Conservation (phyloP, 2,329 filamentous ascomycete species). For the Cladosporium sp. region DNA sequence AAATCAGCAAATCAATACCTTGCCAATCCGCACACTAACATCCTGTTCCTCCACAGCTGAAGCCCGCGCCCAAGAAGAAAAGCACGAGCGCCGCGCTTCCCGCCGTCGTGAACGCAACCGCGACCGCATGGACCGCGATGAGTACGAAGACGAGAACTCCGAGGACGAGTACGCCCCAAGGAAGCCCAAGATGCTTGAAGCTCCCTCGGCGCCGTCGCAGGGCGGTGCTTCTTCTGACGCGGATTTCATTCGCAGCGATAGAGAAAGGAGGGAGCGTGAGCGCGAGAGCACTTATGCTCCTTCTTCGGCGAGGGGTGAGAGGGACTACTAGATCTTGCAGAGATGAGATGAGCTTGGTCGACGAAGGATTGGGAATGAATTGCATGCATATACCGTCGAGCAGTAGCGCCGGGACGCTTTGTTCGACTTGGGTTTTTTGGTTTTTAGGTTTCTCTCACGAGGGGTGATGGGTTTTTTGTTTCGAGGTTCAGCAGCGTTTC, state of each 20-base stretch:
- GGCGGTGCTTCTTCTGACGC: slow-evolving; percentile 25
- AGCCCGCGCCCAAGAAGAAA: slow-evolving; percentile 32
- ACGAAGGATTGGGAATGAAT: too few species aligned
- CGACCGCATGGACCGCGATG: slow-evolving; percentile 35
- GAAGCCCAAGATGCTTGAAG: slow-evolving; percentile 39
- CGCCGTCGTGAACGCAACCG: slow-evolving; percentile 31
- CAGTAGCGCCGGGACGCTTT: neutral
- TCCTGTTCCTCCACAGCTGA: slow-evolving; percentile 14
- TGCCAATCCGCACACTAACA: slow-evolving; percentile 18
- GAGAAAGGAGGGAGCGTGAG: slow-evolving; percentile 33
- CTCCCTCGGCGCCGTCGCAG: slow-evolving; percentile 25
- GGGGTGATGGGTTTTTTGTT: neutral
- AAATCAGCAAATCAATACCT: neutral
- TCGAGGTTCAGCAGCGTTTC: neutral
- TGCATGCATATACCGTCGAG: neutral
- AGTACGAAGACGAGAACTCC: slow-evolving; percentile 39
- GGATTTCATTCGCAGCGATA: slow-evolving; percentile 35
- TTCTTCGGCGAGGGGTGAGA: neutral
- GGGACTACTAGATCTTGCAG: neutral
- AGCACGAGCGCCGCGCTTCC: slow-evolving; percentile 31
- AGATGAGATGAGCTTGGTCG: neutral
- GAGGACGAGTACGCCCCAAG: slow-evolving; percentile 37
- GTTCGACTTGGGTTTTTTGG: neutral
- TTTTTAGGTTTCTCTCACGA: neutral
- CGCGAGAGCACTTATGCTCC: slow-evolving; percentile 28